Evolutionary conservation across 345 rosid genomes (phyloP).

Genomic region (Melaleuca quinquenervia): DNA sequence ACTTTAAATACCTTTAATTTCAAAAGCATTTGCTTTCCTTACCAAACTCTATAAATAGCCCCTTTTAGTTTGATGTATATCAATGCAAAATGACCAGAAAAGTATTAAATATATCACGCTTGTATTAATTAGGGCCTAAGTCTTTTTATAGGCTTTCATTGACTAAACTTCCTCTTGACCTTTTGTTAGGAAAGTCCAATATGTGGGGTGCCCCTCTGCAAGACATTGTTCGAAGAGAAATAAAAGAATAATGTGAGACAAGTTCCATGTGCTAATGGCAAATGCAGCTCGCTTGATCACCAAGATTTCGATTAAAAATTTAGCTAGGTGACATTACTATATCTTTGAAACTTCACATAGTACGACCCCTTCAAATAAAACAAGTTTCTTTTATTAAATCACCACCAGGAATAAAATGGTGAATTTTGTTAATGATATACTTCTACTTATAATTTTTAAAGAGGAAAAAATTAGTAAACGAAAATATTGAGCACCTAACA

Average conservation of each 20-base stretch:
- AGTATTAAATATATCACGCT: too few relatives aligned
- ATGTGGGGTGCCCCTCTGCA: not conserved
- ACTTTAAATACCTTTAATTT: not conserved
- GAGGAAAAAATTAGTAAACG: not conserved
- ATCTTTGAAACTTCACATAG: not conserved
- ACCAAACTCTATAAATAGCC: not conserved
- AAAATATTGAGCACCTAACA: not conserved
- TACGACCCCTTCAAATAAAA: not conserved
- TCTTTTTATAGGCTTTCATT: not conserved
- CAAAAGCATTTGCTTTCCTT: not conserved
- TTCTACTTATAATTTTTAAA: not conserved
- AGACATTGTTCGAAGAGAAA: not conserved
- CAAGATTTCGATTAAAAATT: not conserved
- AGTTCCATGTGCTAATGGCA: not conserved
- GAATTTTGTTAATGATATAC: not conserved
- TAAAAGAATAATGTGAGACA: not conserved
- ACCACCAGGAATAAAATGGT: not conserved
- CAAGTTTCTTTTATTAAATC: not conserved
- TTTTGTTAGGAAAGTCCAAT: not conserved
- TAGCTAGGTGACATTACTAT: not conserved
- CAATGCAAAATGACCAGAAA: not conserved
- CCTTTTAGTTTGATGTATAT: not conserved
- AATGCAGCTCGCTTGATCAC: not conserved
- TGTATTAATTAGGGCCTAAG: too few relatives aligned
- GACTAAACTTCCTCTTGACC: not conserved